These are phyloP conservation scores for Colletotrichum brevisporum DNA, from an alignment of 2,329 filamentous ascomycete genomes.

Conservation along the genomic window DNA sequence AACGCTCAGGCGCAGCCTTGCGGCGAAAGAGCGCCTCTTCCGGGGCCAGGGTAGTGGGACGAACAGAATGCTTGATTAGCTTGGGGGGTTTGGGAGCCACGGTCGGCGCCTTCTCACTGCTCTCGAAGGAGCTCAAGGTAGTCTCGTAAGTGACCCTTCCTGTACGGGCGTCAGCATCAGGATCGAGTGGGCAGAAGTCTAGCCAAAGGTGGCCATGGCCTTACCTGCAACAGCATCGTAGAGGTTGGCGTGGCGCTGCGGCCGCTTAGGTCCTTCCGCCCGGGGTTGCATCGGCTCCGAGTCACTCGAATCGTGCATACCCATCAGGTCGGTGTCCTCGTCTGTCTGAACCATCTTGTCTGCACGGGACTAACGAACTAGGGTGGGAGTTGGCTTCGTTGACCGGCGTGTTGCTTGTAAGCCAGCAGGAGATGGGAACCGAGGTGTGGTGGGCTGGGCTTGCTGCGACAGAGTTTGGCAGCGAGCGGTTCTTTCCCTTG, in stretches of 20 bases:
- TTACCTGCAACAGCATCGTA: slow-evolving; percentile 82
- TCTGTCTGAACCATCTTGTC: background rate
- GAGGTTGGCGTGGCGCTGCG: slow-evolving; percentile 64
- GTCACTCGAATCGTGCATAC: background rate
- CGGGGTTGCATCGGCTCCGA: slow-evolving; percentile 6
- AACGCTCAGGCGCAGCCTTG: slow-evolving; percentile 74
- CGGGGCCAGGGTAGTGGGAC: slow-evolving; percentile 66
- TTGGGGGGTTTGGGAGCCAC: slow-evolving; percentile 25
- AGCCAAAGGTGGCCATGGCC: slow-evolving; percentile 31
- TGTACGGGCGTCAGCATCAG: slow-evolving; percentile 10
- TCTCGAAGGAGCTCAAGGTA: slow-evolving; percentile 10
- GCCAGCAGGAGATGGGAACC: too few relatives aligned
- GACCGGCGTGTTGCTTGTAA: background rate
- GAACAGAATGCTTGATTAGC: slow-evolving; percentile 45
- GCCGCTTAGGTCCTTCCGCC: slow-evolving; percentile 5
- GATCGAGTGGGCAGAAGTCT: background rate
- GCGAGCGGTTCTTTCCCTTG: too few relatives aligned
- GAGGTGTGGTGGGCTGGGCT: too few relatives aligned
- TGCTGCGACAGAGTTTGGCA: too few relatives aligned
- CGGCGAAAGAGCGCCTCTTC: slow-evolving; percentile 80
- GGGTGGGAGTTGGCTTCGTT: background rate
- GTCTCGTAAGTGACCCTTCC: slow-evolving; percentile 35
- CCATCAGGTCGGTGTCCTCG: background rate
- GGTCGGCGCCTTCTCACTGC: slow-evolving; percentile 12
- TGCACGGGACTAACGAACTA: background rate